A percentile compares a stretch with the other conserved stretches of the same genome.
Conservation (phyloP, 2,329 filamentous ascomycete genomes). For the Karstenula rhodostoma region DNA sequence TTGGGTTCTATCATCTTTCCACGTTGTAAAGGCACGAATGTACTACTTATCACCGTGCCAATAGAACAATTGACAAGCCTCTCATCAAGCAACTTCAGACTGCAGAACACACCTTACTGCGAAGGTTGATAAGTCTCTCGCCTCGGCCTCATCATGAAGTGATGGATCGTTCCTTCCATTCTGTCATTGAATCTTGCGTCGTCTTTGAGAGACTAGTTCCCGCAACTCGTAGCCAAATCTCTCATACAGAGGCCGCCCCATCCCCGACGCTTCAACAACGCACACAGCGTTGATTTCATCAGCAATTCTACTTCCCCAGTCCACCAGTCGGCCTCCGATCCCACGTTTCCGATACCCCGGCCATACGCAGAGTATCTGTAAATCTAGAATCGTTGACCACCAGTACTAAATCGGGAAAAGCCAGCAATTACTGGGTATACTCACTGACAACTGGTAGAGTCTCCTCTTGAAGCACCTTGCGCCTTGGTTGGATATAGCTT, state of each 20-base stretch:
- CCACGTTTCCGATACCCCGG: conserved; percentile 4
- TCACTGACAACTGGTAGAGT: conserved; percentile 4
- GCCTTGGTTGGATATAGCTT: conserved; percentile 8
- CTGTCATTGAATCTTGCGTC: not conserved
- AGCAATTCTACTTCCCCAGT: conserved; percentile 4
- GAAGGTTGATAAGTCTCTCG: not conserved
- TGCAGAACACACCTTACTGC: not conserved
- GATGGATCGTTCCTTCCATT: not conserved
- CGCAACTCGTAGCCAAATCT: conserved; percentile 4
- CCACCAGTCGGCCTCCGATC: not conserved
- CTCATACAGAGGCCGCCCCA: conserved; percentile 9
- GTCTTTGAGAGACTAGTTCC: not conserved
- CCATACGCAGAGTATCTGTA: conserved; percentile 10
- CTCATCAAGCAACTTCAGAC: not conserved
- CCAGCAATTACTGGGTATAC: not conserved
- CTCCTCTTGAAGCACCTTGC: not conserved
- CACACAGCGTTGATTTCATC: conserved; percentile 11
- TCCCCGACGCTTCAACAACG: conserved; percentile 10
- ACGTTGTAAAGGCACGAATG: too few relatives aligned
- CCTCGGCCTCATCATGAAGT: conserved; percentile 3
- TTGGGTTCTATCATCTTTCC: not conserved
- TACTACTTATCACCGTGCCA: too few relatives aligned
- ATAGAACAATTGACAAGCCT: not conserved
- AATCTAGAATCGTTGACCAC: conserved; percentile 1
- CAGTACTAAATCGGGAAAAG: too few relatives aligned